Base-by-base conservation (phyloP, 1,284 basidiomycete genomes). In the Pseudomicrostroma phylloplanum region DNA sequence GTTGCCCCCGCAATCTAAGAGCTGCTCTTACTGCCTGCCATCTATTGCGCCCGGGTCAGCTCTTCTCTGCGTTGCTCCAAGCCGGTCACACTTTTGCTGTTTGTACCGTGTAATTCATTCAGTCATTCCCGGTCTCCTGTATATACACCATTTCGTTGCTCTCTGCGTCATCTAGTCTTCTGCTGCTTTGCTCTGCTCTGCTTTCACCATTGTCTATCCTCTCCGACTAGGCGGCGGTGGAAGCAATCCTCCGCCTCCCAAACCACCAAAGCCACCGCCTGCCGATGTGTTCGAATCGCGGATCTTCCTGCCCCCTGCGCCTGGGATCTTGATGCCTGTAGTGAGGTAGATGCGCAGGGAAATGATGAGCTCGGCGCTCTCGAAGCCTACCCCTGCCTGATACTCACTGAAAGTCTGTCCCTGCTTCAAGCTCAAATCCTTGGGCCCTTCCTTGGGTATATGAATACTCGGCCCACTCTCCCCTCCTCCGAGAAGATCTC, bases 351-450 rank as follows among this genome's bases (percentile, higher is more conserved):
- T 6, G 43, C 3, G 17, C 4, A 21, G 43, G 43, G 12, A 6
- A 48, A 21, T 6, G 43, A 21, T 17, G 43, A 21, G 43, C 6
- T 17, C 17, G 4, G 43, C 6, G 43, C 17, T 3, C 17, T 48
- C 17, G 12, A 12, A 48, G 43, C 12, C 21, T 13, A 48, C 12
- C 43, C 75, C 96, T 93, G 13, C 88, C 43, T n/a, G 41, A 42
- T n/a, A 48, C 43, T 21, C 51, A 54, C 21, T 88, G 80, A 98
- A 93, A 0, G 93, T 97, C 78, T 98, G 90, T 15, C 96, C 96
- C 73, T 93, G 91, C 78, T 96, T 97, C 70, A 98, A 82, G 41
- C 88, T 89, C 79, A 96, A 97, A 77, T 98, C 94, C 83, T 92
- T 91, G 1, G 89, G 91, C 1, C 88, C 90, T 2, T 84, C 77